Percentiles rank a stretch among this genome's conserved stretches.
Conservation (phyloP, 2,329 filamentous ascomycete genomes). For the Aspergillus fumigatiaffinis region DNA sequence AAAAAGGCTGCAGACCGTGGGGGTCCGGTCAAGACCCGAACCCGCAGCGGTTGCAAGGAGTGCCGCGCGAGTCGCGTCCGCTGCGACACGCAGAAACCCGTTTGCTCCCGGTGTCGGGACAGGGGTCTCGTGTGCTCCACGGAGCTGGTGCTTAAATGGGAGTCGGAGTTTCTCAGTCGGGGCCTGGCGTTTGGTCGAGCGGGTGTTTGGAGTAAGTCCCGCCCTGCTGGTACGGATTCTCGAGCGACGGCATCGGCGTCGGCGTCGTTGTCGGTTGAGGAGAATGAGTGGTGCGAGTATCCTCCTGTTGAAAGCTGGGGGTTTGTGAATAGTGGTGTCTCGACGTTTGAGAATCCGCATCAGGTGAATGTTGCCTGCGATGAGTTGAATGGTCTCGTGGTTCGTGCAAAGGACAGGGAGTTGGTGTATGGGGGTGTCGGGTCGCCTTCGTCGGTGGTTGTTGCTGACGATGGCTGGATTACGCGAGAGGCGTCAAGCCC, state of each 20-base stretch:
- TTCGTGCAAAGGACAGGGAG: conserved; percentile 2
- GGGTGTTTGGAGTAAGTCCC: conserved; percentile 39
- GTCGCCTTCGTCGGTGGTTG: conserved; percentile 1
- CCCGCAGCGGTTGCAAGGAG: conserved; percentile 39
- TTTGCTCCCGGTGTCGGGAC: conserved; percentile 35
- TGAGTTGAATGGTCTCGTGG: conserved; percentile 15
- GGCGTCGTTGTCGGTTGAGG: conserved; percentile 12
- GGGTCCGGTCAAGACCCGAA: conserved; percentile 36
- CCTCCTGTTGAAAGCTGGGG: conserved; percentile 27
- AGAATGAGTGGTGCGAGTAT: conserved; percentile 26
- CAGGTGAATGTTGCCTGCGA: conserved; percentile 24
- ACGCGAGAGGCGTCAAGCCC: conserved; percentile 6
- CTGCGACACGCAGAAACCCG: conserved; percentile 38
- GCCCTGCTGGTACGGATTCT: conserved; percentile 16
- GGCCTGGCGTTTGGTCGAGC: conserved; percentile 42
- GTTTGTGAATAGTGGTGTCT: conserved; percentile 30
- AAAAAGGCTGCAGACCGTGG: conserved; percentile 34
- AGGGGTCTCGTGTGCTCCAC: conserved; percentile 35
- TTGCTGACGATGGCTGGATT: neutral
- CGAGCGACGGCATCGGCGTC: conserved; percentile 13
- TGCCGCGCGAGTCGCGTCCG: conserved; percentile 40
- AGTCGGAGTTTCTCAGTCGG: conserved; percentile 38
- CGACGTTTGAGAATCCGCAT: conserved; percentile 24
- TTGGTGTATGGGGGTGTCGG: neutral
- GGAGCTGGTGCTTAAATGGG: conserved; percentile 36